Base-by-base conservation (phyloP, 805 yeast species). In the Starmerella bombicola region DNA sequence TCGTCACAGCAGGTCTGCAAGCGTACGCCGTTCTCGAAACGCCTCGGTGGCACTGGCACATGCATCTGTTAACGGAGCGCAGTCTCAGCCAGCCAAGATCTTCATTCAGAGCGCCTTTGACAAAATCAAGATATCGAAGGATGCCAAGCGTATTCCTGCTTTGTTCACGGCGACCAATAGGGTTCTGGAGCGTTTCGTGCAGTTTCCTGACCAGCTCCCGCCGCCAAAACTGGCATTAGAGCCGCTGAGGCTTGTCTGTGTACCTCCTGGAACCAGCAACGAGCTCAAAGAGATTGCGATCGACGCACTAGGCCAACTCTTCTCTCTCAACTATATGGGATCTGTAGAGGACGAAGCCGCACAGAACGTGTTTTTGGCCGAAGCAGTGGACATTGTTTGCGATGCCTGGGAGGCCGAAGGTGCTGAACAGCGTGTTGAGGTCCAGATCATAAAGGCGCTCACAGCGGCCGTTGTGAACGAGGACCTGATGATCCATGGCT, bases 381-480 rank as follows among this genome's bases (percentile, higher is more conserved):
- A 80, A 19, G 84, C 93, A 0, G 80, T 88, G 31, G 80, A 79
- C 48, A 80, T 85, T 13, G 81, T 86, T 18, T 74, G 91, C 19
- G 75, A 78, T 20, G 80, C 93, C 49, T 88, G 83, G 58, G 82
- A 79, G 46, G 93, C 93, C 30, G 98, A 91, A 59, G 84, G 85
- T 1, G 84, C 97, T 0, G 93, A 86, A 56, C 81, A 81, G 19
- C 76, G 71, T 42, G 74, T 93, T 25, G 98, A 93, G 64, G 64
- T 91, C 42, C 98, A 93, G 62, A 88, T 91, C 10, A 80, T 88
- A 24, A 76, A 93, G 55, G 96, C 96, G 0, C 66, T 93, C 37
- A 78, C 88, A 57, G 84, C 91, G 47, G 88, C 93, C 38, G 79
- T 85, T 13, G 67, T 88, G 25, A 80, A 83, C 47, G 86, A 80